These are phyloP conservation scores for Pisolithus albus DNA, from an alignment of 768 basidiomycete genomes.

Conservation along the genomic window DNA sequence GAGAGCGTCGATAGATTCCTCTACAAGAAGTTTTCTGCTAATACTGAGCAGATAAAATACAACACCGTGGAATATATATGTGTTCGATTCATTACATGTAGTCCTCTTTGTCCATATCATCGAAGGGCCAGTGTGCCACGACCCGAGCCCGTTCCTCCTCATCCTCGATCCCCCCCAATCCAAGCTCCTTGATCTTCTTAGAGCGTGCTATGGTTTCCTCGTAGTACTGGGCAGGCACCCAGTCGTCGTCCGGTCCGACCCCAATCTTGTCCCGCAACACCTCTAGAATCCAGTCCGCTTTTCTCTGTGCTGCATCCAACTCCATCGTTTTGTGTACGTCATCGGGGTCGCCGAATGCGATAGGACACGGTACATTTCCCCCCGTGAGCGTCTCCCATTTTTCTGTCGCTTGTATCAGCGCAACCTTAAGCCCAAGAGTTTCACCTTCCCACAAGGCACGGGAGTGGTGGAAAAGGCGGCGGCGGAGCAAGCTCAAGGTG, in stretches of 20 bases:
- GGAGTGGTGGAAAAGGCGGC: slow-evolving; percentile 40
- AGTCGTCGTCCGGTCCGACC: slow-evolving; percentile 35
- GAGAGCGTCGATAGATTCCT: too few species aligned
- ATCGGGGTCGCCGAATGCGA: slow-evolving; percentile 36
- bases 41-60: neutral
- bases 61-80: neutral
- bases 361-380: slow-evolving; percentile 35
- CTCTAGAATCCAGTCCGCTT: slow-evolving; percentile 26
- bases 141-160: slow-evolving; percentile 34
- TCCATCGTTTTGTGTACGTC: slow-evolving; percentile 37
- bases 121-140: slow-evolving; percentile 36
- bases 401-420: slow-evolving; percentile 39
- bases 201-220: slow-evolving; percentile 29
- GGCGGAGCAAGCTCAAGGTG: slow-evolving; percentile 28
- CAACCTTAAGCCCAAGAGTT: slow-evolving; percentile 40
- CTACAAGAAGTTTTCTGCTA: too few species aligned
- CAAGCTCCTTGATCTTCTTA: slow-evolving; percentile 30
- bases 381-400: slow-evolving; percentile 36
- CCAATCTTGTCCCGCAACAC: slow-evolving; percentile 21
- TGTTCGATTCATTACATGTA: slow-evolving; percentile 31
- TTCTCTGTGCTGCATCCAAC: slow-evolving; percentile 27
- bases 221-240: slow-evolving; percentile 40
- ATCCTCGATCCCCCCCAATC: slow-evolving; percentile 21
- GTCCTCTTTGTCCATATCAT: slow-evolving; percentile 41
- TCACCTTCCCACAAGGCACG: slow-evolving; percentile 47